These are phyloP conservation scores for Tylopilus subfusipes DNA, from an alignment of 768 basidiomycete genomes.

Conservation along the genomic window DNA sequence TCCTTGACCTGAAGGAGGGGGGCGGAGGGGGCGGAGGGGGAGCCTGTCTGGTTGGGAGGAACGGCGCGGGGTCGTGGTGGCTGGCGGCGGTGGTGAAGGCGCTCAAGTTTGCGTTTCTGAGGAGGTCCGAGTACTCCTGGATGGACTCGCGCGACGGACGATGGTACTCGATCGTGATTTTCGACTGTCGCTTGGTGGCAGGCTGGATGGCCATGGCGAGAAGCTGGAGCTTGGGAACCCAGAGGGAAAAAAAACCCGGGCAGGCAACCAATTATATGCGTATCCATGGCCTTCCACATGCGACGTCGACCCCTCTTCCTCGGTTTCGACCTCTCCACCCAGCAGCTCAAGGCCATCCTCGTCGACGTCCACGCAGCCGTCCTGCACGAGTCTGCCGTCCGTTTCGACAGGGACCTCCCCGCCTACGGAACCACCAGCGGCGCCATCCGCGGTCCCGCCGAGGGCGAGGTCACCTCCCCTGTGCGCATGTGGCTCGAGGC, in stretches of 20 bases:
- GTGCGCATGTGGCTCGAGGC: constrained; percentile 10
- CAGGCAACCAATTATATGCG: background rate
- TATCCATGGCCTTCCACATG: background rate
- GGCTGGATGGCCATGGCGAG: constrained; percentile 28
- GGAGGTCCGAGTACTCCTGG: constrained; percentile 72
- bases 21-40: constrained; percentile 42
- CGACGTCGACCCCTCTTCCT: background rate
- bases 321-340: constrained; percentile 5
- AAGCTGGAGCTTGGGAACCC: background rate
- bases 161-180: constrained; percentile 74
- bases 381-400: background rate
- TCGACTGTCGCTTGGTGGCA: constrained; percentile 40
- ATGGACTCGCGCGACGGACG: constrained; percentile 71
- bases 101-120: constrained; percentile 57
- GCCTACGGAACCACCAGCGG: background rate
- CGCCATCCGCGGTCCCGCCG: background rate
- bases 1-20: constrained; percentile 30
- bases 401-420: constrained; percentile 4
- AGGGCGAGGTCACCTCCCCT: background rate
- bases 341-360: constrained; percentile 4
- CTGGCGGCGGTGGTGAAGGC: constrained; percentile 44
- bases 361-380: background rate
- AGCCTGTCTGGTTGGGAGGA: constrained; percentile 42
- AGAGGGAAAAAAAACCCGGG: background rate
- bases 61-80: constrained; percentile 33